Evolutionary conservation across 371 early-diverging fungal genomes (phyloP).

Genomic region (Mucor piriformis): DNA sequence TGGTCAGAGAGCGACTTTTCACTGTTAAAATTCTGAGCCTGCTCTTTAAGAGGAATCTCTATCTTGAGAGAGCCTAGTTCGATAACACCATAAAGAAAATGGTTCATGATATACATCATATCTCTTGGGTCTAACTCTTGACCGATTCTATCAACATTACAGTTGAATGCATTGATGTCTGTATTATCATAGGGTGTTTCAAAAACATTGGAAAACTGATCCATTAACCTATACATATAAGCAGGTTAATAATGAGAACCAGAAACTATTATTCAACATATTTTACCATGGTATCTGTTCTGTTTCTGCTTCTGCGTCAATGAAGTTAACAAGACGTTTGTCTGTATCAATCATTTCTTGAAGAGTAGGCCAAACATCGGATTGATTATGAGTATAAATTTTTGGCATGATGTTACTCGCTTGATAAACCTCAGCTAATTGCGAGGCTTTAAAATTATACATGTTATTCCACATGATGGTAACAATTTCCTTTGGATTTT

Average conservation of each 20-base stretch:
- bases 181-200: conserved; percentile 59
- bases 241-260: too few relatives aligned
- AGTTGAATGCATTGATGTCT: conserved; percentile 33
- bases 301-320: conserved; percentile 55
- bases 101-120: conserved; percentile 62
- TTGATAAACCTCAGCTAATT: conserved; percentile 50
- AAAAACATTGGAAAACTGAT: conserved; percentile 53
- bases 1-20: conserved; percentile 34
- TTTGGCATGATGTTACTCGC: conserved; percentile 55
- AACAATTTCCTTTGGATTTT: conserved; percentile 66
- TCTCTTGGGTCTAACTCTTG: conserved; percentile 15
- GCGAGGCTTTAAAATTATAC: conserved; percentile 44
- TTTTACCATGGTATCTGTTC: conserved; percentile 61
- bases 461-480: conserved; percentile 77
- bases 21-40: conserved; percentile 42
- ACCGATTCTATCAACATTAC: conserved; percentile 57
- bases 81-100: conserved; percentile 52
- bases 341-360: conserved; percentile 60
- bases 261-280: too few relatives aligned
- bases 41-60: conserved; percentile 39
- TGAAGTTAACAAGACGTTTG: conserved; percentile 68
- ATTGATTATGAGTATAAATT: conserved; percentile 41
- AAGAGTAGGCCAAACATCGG: conserved; percentile 69
- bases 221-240: conserved; percentile 45
- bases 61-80: conserved; percentile 25